These are phyloP conservation scores for Colletotrichum acutatum DNA, from an alignment of 2,329 filamentous ascomycete species.

Conservation along the genomic window DNA sequence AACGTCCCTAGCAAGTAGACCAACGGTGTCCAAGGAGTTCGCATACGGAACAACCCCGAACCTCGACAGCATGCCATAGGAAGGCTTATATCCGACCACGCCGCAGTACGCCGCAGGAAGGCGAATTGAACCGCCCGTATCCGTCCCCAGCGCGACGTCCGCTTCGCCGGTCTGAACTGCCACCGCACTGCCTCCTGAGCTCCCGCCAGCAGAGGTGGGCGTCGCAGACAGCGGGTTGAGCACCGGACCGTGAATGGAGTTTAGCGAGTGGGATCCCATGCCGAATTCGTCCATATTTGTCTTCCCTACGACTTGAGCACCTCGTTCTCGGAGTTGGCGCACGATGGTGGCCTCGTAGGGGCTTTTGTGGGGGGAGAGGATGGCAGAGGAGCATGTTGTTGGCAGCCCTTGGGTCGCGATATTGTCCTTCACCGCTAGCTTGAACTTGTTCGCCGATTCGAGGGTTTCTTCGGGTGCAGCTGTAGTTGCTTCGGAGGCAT, in stretches of 20 bases:
- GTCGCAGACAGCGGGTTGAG: constrained; percentile 55
- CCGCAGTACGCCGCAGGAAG: constrained; percentile 90
- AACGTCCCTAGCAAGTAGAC: constrained; percentile 72
- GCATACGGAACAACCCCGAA: constrained; percentile 92
- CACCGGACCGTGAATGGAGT: constrained; percentile 76
- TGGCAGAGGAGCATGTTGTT: constrained; percentile 86
- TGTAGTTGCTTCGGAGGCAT: background rate
- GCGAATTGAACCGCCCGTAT: constrained; percentile 90
- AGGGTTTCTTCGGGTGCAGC: background rate
- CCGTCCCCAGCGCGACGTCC: constrained; percentile 82
- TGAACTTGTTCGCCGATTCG: constrained; percentile 43
- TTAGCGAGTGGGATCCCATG: constrained; percentile 87
- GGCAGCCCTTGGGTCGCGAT: constrained; percentile 73
- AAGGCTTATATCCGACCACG: constrained; percentile 88
- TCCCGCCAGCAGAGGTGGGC: constrained; percentile 80
- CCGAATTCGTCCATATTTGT: constrained; percentile 97
- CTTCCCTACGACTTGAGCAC: constrained; percentile 77
- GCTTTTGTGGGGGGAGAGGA: constrained; percentile 76
- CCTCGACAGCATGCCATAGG: constrained; percentile 86
- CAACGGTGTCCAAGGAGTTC: constrained; percentile 92
- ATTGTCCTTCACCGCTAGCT: constrained; percentile 80
- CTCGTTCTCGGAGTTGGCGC: constrained; percentile 70
- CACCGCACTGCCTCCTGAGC: constrained; percentile 92
- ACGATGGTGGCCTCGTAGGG: constrained; percentile 89
- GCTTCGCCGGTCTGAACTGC: constrained; percentile 74